Conservation (phyloP, 768 basidiomycete species). For the Butyriboletus loyo region DNA sequence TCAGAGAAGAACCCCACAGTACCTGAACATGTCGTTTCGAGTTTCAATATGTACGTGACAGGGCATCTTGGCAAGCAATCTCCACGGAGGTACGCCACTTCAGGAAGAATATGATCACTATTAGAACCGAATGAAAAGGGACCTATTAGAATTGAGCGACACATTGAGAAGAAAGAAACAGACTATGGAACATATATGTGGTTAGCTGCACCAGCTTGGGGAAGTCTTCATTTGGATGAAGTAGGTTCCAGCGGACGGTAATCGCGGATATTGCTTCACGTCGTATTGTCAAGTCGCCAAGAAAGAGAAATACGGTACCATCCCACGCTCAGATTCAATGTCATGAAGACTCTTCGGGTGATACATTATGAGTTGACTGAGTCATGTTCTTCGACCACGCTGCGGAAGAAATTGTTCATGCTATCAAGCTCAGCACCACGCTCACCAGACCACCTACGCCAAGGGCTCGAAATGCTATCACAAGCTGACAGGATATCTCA, state of each 20-base stretch:
- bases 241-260: not conserved
- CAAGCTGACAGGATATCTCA: not conserved
- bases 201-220: no score
- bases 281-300: not conserved
- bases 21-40: no score
- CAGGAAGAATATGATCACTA: no score
- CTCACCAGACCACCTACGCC: not conserved
- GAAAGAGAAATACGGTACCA: not conserved
- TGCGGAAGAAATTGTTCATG: not conserved
- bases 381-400: not conserved
- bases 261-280: not conserved
- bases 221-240: not conserved
- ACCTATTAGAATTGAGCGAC: not conserved
- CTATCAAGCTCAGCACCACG: not conserved
- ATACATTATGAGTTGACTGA: not conserved
- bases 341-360: no score
- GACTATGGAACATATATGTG: no score
- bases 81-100: no score
- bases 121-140: no score
- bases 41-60: no score
- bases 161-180: not conserved
- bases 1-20: no score
- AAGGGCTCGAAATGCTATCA: not conserved
- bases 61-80: no score
- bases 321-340: not conserved